Percentiles rank a stretch among this genome's conserved stretches.
phyloP scores from a whole-genome alignment of 1,284 basidiomycete species.

The Malassezia arunalokei region DNA sequence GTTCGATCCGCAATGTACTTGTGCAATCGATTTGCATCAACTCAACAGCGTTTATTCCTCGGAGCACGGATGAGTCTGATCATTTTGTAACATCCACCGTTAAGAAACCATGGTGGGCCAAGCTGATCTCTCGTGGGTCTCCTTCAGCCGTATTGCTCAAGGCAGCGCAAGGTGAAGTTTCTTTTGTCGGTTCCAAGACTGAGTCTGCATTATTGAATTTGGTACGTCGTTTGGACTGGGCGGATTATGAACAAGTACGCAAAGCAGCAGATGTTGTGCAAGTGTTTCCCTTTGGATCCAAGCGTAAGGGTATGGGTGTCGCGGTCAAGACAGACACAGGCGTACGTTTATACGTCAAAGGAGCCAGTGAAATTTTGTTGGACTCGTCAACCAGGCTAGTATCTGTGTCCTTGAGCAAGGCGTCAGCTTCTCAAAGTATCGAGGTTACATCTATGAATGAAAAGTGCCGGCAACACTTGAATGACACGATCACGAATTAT shows the following conservation, averaged over 20 bases:
- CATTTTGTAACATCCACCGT: constrained; percentile 6
- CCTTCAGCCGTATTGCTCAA: constrained; percentile 13
- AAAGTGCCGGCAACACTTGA: constrained; percentile 57
- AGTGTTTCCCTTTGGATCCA: constrained; percentile 88
- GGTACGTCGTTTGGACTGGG: constrained; percentile 75
- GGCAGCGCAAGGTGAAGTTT: not conserved
- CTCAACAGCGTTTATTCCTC: constrained; percentile 77
- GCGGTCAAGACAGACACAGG: constrained; percentile 58
- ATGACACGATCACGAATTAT: constrained; percentile 85
- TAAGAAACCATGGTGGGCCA: constrained; percentile 3
- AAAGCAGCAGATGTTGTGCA: constrained; percentile 62
- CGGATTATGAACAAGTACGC: constrained; percentile 60
- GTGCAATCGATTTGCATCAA: constrained; percentile 82
- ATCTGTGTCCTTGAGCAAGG: not conserved
- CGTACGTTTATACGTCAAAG: constrained; percentile 73
- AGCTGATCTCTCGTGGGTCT: constrained; percentile 5
- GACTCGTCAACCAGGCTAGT: not conserved
- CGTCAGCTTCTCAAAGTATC: not conserved
- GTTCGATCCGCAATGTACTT: constrained; percentile 58
- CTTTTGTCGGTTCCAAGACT: constrained; percentile 86
- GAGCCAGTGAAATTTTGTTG: constrained; percentile 75
- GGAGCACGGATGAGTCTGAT: constrained; percentile 49
- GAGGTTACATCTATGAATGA: constrained; percentile 6
- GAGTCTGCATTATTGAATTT: constrained; percentile 85
- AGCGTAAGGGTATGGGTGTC: constrained; percentile 91